phyloP scores from a whole-genome alignment of 192 early-diverging fungal species.

The Backusella mclennaniae region DNA sequence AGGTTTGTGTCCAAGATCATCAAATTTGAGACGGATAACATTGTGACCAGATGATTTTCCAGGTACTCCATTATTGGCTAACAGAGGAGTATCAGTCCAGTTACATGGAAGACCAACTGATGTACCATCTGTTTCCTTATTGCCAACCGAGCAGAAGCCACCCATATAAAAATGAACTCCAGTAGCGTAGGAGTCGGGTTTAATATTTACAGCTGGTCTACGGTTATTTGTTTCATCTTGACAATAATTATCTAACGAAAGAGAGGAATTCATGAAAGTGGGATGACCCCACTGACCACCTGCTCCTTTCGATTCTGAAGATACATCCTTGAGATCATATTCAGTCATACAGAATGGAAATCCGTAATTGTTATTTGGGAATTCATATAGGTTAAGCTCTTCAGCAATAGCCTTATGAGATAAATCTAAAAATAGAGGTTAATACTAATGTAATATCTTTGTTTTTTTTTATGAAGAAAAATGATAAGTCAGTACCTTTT shows the following conservation, averaged over 20 bases:
- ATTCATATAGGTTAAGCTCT: constrained; percentile 24
- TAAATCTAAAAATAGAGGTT: background rate
- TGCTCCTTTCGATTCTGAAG: background rate
- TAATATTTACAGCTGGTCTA: constrained; percentile 5
- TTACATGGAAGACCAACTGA: constrained; percentile 31
- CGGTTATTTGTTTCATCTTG: constrained; percentile 10
- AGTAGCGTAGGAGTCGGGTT: constrained; percentile 3
- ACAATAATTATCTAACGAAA: constrained; percentile 14
- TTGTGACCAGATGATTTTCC: constrained; percentile 10
- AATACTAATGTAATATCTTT: background rate
- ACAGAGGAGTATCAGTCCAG: constrained; percentile 32
- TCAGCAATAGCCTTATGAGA: background rate
- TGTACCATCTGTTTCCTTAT: constrained; percentile 14
- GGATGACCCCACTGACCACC: constrained; percentile 16
- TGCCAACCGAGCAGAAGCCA: constrained; percentile 25
- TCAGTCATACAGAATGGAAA: constrained; percentile 24
- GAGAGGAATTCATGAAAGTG: background rate
- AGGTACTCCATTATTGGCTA: constrained; percentile 14
- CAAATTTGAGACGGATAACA: constrained; percentile 20
- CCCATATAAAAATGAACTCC: constrained; percentile 25
- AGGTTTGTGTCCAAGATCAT: constrained; percentile 27
- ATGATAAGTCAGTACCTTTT: background rate
- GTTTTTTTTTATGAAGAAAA: background rate
- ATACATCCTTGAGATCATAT: background rate
- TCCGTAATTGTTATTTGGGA: constrained; percentile 10